Evolutionary conservation across 1,284 basidiomycete genomes (phyloP), one percentile per base, ranked within the genome.

Genomic region (Pseudozyma pruni): DNA sequence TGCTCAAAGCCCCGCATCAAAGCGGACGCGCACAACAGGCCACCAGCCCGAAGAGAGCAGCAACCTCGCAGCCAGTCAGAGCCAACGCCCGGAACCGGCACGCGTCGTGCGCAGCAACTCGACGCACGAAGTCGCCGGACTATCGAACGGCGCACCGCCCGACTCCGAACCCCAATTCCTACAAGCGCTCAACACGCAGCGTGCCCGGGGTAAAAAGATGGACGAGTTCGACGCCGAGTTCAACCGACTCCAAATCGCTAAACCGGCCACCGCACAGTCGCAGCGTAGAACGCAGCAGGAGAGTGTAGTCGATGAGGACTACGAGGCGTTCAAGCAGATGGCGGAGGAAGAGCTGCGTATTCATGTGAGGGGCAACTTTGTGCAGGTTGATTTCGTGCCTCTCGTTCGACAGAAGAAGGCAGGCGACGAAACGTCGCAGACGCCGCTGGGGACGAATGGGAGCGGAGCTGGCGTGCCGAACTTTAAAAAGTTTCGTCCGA

Each of bases 321-420:
- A 68, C 27, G 57, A 72, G 38, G 68, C 63, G 8, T 74, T 74
- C 58, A 72, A 72, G 37, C 42, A 45, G 44, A 59, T 74, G 60
- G 63, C 72, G 2, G 72, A 74, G 35, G 68, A 74, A 32, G 68
- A 74, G 35, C 42, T 74, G 22, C 49, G 64, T 19, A 72, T 75
- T 14, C 52, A 70, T 38, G 63, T 70, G 5, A 29, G 72, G 8
- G 76, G 76, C 34, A 79, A 79, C 54, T 79, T 76, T 57, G 70
- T 79, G 8, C 74, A 76, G 51, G 76, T 79, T 8, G 76, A 79
- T 46, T 75, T 76, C 57, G 76, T 79, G 23, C 76, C 76, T 10
- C 50, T 79, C 1, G 59, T 77, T 0, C 40, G 50, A 8, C 34
- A 60, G 22, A 56, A 56, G 60, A 46, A 45, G 35, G 32, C 8